Evolutionary conservation across 176 grass and related monocot species (phyloP).

Genomic region (Rhipidocladum racemiflorum): DNA sequence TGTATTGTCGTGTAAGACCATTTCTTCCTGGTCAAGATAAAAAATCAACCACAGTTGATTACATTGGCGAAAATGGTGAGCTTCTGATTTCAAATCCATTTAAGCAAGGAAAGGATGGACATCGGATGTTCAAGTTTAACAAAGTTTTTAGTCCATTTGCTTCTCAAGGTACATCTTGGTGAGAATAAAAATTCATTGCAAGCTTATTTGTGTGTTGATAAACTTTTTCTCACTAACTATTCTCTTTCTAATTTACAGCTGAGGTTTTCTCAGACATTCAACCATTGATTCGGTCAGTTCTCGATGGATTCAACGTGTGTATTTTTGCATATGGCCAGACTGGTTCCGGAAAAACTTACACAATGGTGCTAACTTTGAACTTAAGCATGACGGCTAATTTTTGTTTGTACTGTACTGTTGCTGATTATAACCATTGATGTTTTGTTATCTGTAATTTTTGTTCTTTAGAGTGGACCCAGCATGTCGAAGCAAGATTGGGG

Average conservation of each 20-base stretch:
- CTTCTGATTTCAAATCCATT: slow-evolving; percentile 72
- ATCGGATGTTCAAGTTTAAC: slow-evolving; percentile 95
- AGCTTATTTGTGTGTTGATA: neutral
- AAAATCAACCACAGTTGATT: slow-evolving; percentile 75
- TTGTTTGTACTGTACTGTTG: neutral
- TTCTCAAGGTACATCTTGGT: slow-evolving; percentile 69
- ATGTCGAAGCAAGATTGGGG: slow-evolving; percentile 89
- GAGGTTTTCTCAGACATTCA: slow-evolving; percentile 93
- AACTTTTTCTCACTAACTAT: neutral
- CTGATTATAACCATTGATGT: slow-evolving; percentile 1
- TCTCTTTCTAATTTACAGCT: slow-evolving; percentile 37
- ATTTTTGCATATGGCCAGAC: slow-evolving; percentile 99
- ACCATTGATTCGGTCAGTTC: slow-evolving; percentile 80
- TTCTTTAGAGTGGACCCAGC: slow-evolving; percentile 75
- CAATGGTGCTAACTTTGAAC: slow-evolving; percentile 53
- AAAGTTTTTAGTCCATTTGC: slow-evolving; percentile 64
- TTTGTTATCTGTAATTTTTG: slow-evolving; percentile 20
- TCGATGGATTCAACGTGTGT: slow-evolving; percentile 94
- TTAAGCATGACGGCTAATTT: neutral
- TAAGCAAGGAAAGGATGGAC: slow-evolving; percentile 86
- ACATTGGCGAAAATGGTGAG: slow-evolving; percentile 90
- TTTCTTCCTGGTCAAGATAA: slow-evolving; percentile 82
- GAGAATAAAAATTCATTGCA: neutral
- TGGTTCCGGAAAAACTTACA: slow-evolving; percentile 98
- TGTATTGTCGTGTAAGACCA: slow-evolving; percentile 93